Percentiles rank a stretch among this genome's conserved stretches.
phyloP scores from a whole-genome alignment of 106 monocot genomes.

The Dioscorea dumetorum region DNA sequence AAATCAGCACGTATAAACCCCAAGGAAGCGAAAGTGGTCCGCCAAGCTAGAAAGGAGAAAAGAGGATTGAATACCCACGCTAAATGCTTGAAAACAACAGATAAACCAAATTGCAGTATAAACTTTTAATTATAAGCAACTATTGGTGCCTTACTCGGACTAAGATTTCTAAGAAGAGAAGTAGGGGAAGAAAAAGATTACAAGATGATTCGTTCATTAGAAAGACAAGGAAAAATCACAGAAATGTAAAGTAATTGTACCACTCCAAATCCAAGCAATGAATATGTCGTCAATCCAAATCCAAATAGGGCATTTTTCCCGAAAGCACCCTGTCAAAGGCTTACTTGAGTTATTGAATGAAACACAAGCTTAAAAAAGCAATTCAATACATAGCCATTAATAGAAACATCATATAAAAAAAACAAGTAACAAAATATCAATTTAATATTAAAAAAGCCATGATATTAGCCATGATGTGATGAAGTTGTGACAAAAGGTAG shows the following conservation, averaged over 20 bases:
- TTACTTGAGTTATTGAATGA: not conserved
- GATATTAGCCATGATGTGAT: too few species aligned
- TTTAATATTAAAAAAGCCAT: too few species aligned
- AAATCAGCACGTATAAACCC: slow-evolving; percentile 94
- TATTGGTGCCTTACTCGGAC: too few species aligned
- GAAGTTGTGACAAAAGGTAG: too few species aligned
- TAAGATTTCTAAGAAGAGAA: not conserved
- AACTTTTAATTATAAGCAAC: too few species aligned
- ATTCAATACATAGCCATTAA: too few species aligned
- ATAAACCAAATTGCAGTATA: too few species aligned
- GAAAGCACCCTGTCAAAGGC: slow-evolving; percentile 69
- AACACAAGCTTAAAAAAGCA: not conserved
- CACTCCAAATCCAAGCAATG: slow-evolving; percentile 92
- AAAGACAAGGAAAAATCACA: too few species aligned
- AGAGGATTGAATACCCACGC: not conserved
- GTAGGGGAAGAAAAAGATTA: not conserved
- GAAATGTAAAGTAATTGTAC: slow-evolving; percentile 24
- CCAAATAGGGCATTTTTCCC: slow-evolving; percentile 71
- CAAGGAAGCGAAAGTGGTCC: slow-evolving; percentile 91
- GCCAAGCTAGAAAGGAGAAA: slow-evolving; percentile 48
- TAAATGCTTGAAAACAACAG: too few species aligned
- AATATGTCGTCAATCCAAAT: slow-evolving; percentile 79
- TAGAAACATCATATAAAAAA: too few species aligned
- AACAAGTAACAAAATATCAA: too few species aligned
- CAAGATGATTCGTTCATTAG: not conserved